Conservation (phyloP, 768 basidiomycete species). For the Ramaria sp. region DNA sequence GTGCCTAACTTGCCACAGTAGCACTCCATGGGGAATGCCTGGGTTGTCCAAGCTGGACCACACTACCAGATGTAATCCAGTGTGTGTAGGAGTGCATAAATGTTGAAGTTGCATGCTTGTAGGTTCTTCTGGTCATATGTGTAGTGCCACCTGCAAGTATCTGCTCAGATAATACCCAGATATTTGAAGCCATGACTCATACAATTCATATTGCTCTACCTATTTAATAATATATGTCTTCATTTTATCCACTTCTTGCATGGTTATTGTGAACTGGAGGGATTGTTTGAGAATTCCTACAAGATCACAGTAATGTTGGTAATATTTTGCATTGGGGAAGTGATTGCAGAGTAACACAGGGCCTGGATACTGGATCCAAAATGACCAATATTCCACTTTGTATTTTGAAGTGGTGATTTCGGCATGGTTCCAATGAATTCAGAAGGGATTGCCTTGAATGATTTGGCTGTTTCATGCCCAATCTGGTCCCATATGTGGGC, state of each 20-base stretch:
- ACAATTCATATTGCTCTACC: slow-evolving; percentile 9
- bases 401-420: slow-evolving; percentile 7
- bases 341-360: slow-evolving; percentile 12
- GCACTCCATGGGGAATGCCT: slow-evolving; percentile 26
- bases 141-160: background rate
- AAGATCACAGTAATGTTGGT: too few relatives aligned
- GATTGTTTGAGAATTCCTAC: too few relatives aligned
- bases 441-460: slow-evolving; percentile 15
- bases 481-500: slow-evolving; percentile 31
- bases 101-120: background rate
- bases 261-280: too few relatives aligned
- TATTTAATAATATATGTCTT: slow-evolving; percentile 9
- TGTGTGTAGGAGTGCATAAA: background rate
- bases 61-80: too few relatives aligned
- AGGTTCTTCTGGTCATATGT: background rate
- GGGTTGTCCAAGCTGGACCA: background rate
- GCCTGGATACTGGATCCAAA: slow-evolving; percentile 17
- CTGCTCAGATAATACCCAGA: background rate
- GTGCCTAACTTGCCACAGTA: too few relatives aligned
- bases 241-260: slow-evolving; percentile 11
- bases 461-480: slow-evolving; percentile 20
- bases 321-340: too few relatives aligned
- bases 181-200: background rate
- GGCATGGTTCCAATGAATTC: slow-evolving; percentile 13
- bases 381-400: background rate